Evolutionary conservation across 169 alveolate species (phyloP), one percentile per base, ranked within the genome.

Genomic region (Cryptosporidium sp.): DNA sequence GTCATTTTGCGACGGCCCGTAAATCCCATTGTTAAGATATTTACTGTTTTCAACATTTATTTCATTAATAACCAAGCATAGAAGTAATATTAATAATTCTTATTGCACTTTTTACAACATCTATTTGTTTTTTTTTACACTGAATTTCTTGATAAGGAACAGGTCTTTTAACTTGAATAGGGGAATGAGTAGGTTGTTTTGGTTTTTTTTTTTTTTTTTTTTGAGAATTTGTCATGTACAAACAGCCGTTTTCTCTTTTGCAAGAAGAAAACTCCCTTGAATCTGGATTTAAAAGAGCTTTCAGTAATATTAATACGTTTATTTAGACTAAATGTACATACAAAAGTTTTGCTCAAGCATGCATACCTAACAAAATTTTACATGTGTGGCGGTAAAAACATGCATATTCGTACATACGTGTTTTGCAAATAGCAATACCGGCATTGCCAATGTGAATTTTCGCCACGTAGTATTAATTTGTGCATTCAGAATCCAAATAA

Each of bases 381-480:
- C 67, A 55, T 37, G 67, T 55, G 35, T 55, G 67, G 67, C 67
- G 67, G 37, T 1, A 55, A 23, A 55, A 55, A 26, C 67, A 55
- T 55, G 67, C 67, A 55, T 21, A 16, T 55, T n/a, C 21, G 29
- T 23, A 55, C 26, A 26, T 55, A 55, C 29, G 39, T 48, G 55
- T 48, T 55, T n/a, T 55, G 10, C 12, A 55, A 21, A 26, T 8
- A 10, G 10, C 31, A 21, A 23, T 26, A 26, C 67, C 67, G 67
- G 67, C 16, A 55, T 23, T 55, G 67, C 35, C 14, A n/a, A 1
- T 55, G 35, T n/a, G 35, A 55, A 55, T 8, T 55, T 21, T 21
- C 9, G 7, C 31, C 31, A 55, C 67, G 21, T 55, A 21, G 29
- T 12, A 55, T 55, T 35, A 55, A 55, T 55, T 6, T 55, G 14